Evolutionary conservation across 345 rosid genomes (phyloP).

Genomic region (Hypericum perforatum): DNA sequence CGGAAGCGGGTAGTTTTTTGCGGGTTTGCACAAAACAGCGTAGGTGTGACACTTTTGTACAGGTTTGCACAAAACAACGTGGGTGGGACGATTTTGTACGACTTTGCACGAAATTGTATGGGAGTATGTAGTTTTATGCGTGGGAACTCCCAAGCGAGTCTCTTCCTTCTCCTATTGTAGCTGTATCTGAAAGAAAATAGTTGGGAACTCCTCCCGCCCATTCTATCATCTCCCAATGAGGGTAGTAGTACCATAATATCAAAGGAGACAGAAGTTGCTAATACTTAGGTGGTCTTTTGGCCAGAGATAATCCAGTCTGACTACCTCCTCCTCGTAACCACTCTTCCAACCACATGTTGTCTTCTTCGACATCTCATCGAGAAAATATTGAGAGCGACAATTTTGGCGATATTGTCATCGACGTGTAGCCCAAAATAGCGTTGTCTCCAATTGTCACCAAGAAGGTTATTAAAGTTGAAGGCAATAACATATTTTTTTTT

Average conservation of each 20-base stretch:
- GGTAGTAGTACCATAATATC: conserved; percentile 8
- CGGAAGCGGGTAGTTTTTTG: no score
- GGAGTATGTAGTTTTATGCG: no score
- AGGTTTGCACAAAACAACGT: no score
- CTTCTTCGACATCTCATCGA: conserved; percentile 31
- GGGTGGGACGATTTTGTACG: no score
- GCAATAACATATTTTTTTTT: neutral
- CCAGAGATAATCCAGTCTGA: conserved; percentile 55
- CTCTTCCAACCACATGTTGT: conserved; percentile 27
- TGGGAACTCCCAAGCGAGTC: conserved; percentile 47
- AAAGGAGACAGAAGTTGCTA: conserved; percentile 5
- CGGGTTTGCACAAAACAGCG: no score
- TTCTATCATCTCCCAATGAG: conserved; percentile 19
- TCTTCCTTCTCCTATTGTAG: conserved; percentile 30
- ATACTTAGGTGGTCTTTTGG: conserved; percentile 17
- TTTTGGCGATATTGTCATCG: conserved; percentile 19
- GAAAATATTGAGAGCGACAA: conserved; percentile 12
- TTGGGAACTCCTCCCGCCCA: conserved; percentile 12
- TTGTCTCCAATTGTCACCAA: conserved; percentile 71
- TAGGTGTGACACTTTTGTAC: no score
- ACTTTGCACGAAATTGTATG: no score
- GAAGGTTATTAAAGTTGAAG: conserved; percentile 21
- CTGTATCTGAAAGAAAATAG: conserved; percentile 25
- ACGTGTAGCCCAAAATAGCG: conserved; percentile 13
- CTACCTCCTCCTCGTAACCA: conserved; percentile 38